phyloP scores from a whole-genome alignment of 73 alveolate genomes.

The Blepharisma japonicum region DNA sequence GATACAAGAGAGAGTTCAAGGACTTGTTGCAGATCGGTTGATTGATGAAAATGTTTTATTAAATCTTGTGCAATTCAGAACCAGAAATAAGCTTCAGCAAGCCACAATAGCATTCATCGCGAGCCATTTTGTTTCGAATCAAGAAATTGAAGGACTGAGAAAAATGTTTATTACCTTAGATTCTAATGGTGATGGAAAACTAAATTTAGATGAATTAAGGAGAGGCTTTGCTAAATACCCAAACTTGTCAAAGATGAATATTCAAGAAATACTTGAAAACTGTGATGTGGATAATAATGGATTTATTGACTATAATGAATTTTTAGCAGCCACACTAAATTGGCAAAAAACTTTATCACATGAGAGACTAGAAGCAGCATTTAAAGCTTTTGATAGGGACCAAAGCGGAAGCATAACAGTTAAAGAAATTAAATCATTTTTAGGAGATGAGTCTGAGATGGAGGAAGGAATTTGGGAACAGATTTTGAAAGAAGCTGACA shows the following conservation, averaged over 20 bases:
- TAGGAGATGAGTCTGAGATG: slow-evolving; percentile 37
- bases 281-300: slow-evolving; percentile 61
- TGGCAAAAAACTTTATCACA: slow-evolving; percentile 35
- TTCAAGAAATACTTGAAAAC: slow-evolving; percentile 33
- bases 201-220: slow-evolving; percentile 35
- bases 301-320: slow-evolving; percentile 65
- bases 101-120: slow-evolving; percentile 88
- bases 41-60: slow-evolving; percentile 37
- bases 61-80: slow-evolving; percentile 78
- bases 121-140: slow-evolving; percentile 68
- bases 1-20: slow-evolving; percentile 4
- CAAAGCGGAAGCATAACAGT: slow-evolving; percentile 40
- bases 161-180: slow-evolving; percentile 59
- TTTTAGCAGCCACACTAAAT: slow-evolving; percentile 45
- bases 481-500: slow-evolving; percentile 57
- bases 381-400: slow-evolving; percentile 52
- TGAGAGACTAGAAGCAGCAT: slow-evolving; percentile 46
- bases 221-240: slow-evolving; percentile 31
- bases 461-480: slow-evolving; percentile 60
- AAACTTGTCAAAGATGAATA: slow-evolving; percentile 2
- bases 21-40: slow-evolving; percentile 28
- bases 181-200: slow-evolving; percentile 48
- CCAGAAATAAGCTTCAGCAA: slow-evolving; percentile 72
- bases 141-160: slow-evolving; percentile 66
- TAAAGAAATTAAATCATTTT: slow-evolving; percentile 36